phyloP scores from a whole-genome alignment of 345 rosid species.

The Citrus glauca region DNA sequence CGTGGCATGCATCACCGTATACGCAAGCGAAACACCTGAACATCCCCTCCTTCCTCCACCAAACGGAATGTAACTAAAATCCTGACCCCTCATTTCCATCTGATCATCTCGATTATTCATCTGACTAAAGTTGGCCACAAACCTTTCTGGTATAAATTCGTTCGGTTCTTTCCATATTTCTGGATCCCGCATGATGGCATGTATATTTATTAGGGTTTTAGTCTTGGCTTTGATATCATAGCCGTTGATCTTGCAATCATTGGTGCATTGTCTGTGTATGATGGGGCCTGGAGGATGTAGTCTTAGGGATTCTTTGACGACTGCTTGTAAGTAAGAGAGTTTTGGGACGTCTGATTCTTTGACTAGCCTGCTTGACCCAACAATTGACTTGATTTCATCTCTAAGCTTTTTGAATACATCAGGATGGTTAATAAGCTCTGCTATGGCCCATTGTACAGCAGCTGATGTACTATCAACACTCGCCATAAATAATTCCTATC shows the following conservation, averaged over 20 bases:
- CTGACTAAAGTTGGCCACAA: constrained; percentile 7
- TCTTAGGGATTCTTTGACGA: constrained; percentile 28
- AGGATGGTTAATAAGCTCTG: constrained; percentile 28
- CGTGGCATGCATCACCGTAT: constrained; percentile 21
- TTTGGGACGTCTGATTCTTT: constrained; percentile 27
- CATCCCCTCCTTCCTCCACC: constrained; percentile 50
- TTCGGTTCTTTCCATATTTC: constrained; percentile 25
- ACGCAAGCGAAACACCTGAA: constrained; percentile 19
- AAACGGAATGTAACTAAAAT: constrained; percentile 36
- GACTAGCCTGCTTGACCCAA: constrained; percentile 16
- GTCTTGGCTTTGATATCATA: constrained; percentile 24
- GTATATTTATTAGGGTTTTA: constrained; percentile 32
- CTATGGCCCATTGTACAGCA: constrained; percentile 32
- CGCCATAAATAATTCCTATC: constrained; percentile 11
- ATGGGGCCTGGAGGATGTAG: constrained; percentile 27
- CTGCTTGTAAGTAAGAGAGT: constrained; percentile 31
- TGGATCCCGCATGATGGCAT: constrained; percentile 41
- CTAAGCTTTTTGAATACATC: constrained; percentile 18
- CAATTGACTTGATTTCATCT: constrained; percentile 21
- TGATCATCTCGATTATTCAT: neutral
- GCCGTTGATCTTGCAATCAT: constrained; percentile 29
- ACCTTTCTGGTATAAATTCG: constrained; percentile 39
- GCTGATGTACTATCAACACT: constrained; percentile 23
- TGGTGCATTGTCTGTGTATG: constrained; percentile 12
- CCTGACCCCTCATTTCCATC: constrained; percentile 17